These are phyloP conservation scores for Urtica urens DNA, from an alignment of 306 rosid species.

Conservation along the genomic window DNA sequence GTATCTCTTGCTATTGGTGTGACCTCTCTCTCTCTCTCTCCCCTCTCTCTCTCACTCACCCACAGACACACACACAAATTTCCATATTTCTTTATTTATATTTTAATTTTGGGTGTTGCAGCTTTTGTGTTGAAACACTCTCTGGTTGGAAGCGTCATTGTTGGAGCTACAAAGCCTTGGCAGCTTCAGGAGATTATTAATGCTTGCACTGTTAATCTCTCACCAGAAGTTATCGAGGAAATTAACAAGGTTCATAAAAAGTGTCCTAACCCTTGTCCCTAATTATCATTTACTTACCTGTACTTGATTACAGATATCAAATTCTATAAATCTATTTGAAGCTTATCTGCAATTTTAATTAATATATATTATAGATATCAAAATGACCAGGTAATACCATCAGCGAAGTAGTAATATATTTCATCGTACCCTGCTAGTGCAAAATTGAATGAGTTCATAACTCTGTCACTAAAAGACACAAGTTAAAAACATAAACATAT, in stretches of 20 bases:
- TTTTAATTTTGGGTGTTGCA: conserved; percentile 23
- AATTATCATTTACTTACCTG: conserved; percentile 13
- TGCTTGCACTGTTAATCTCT: conserved; percentile 50
- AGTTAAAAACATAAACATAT: too few relatives aligned
- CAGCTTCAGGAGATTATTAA: conserved; percentile 55
- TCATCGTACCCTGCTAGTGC: neutral
- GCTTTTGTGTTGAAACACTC: conserved; percentile 88
- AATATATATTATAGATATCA: too few relatives aligned
- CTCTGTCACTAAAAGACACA: too few relatives aligned
- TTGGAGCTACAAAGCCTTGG: conserved; percentile 78
- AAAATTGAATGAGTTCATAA: neutral
- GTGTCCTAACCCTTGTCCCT: conserved; percentile 83
- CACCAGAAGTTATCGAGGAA: conserved; percentile 40
- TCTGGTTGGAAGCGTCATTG: conserved; percentile 68
- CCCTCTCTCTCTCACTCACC: too few relatives aligned
- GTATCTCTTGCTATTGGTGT: conserved; percentile 80
- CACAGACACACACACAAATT: too few relatives aligned
- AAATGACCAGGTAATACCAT: too few relatives aligned
- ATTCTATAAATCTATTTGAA: too few relatives aligned
- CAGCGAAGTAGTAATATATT: neutral
- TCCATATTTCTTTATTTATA: neutral
- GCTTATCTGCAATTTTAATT: too few relatives aligned
- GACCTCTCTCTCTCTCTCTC: conserved; percentile 4
- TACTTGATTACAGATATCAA: too few relatives aligned
- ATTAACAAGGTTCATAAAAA: conserved; percentile 55